phyloP scores from a whole-genome alignment of 192 early-diverging fungal genomes.

The Coemansia sp. region DNA sequence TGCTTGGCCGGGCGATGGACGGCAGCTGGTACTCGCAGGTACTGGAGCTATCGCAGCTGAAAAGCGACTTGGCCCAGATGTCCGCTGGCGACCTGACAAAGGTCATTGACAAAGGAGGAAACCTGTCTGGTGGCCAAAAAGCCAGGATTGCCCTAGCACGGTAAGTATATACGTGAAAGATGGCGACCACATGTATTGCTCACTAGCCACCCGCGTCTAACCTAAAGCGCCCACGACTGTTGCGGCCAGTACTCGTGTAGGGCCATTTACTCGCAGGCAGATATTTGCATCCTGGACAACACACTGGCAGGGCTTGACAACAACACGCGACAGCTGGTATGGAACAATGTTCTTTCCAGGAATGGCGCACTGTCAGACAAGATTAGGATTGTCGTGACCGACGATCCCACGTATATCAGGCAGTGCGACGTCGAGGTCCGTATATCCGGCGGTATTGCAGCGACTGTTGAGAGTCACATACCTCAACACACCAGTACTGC shows the following conservation, averaged over 20 bases:
- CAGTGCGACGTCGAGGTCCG: constrained; percentile 42
- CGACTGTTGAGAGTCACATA: too few relatives aligned
- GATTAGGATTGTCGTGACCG: constrained; percentile 51
- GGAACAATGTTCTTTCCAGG: constrained; percentile 52
- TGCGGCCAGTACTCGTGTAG: constrained; percentile 41
- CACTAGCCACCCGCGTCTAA: constrained; percentile 39
- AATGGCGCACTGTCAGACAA: constrained; percentile 14
- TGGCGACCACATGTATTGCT: not conserved
- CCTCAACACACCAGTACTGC: too few relatives aligned
- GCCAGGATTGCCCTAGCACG: constrained; percentile 56
- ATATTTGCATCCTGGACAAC: constrained; percentile 76
- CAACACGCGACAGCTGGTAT: constrained; percentile 58
- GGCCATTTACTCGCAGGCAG: constrained; percentile 63
- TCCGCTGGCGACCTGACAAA: constrained; percentile 55
- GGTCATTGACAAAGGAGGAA: constrained; percentile 36
- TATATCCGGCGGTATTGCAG: constrained; percentile 29
- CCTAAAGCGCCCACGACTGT: constrained; percentile 51
- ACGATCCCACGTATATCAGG: constrained; percentile 40
- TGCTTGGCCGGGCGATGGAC: constrained; percentile 57
- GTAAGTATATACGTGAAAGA: constrained; percentile 33
- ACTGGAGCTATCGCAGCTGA: constrained; percentile 56
- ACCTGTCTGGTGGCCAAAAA: constrained; percentile 48
- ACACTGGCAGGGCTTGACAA: constrained; percentile 79
- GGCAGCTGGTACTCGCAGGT: constrained; percentile 51
- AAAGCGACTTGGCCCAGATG: constrained; percentile 53